phyloP scores from a whole-genome alignment of 352 stramenopile species.

The Phytophthora rubi region DNA sequence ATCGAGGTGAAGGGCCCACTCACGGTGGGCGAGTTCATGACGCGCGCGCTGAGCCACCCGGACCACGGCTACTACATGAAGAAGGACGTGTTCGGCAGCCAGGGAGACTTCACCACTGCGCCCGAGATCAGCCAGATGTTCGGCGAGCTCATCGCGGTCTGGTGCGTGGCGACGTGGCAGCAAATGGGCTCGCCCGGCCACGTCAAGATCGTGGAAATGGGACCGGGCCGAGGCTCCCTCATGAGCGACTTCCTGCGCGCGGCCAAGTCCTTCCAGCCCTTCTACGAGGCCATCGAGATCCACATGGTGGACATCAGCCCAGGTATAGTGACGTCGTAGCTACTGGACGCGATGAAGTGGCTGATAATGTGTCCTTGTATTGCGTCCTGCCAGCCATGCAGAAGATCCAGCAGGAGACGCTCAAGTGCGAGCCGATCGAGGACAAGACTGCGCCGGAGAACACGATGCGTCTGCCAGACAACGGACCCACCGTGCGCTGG shows the following conservation, averaged over 20 bases:
- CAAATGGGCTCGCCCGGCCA: constrained; percentile 77
- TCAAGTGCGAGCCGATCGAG: constrained; percentile 60
- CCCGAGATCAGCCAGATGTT: constrained; percentile 96
- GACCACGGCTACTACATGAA: constrained; percentile 97
- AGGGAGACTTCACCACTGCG: constrained; percentile 94
- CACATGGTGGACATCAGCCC: constrained; percentile 94
- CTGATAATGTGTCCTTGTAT: constrained; percentile 11
- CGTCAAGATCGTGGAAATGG: constrained; percentile 92
- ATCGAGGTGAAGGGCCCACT: constrained; percentile 94
- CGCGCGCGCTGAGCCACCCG: constrained; percentile 89
- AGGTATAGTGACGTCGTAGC: constrained; percentile 24
- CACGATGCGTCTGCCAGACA: constrained; percentile 57
- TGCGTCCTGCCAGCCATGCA: constrained; percentile 62
- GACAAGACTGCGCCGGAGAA: constrained; percentile 36
- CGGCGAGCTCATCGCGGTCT: constrained; percentile 92
- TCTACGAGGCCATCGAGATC: constrained; percentile 86
- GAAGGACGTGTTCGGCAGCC: constrained; percentile 90
- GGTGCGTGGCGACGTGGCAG: constrained; percentile 93
- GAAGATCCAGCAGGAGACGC: constrained; percentile 88
- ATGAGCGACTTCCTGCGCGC: constrained; percentile 94
- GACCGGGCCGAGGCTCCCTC: constrained; percentile 92
- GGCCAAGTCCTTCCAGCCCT: constrained; percentile 86
- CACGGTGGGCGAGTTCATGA: constrained; percentile 96
- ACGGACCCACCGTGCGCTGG: constrained; percentile 76
- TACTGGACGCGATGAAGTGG: not conserved